A percentile compares a stretch with the other conserved stretches of the same genome.
Conservation (phyloP, 129 eudicot species). For the sunflower (Helianthus annuus) region HanXRQr2.0-SUNRISE NC_035435.2:7157272-7157771, state of each 20-base stretch:
- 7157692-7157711: not conserved
- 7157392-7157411: slow-evolving; percentile 35
- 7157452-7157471: slow-evolving; percentile 11
- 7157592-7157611: slow-evolving; percentile 14
- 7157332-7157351: too few species aligned
- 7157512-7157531: slow-evolving; percentile 25
- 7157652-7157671: not conserved
- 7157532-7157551: slow-evolving; percentile 28
- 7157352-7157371: not conserved
- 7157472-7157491: not conserved
- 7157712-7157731: not conserved
- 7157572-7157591: slow-evolving; percentile 12
- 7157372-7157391: not conserved
- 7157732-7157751: too few species aligned
- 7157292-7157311: not conserved
- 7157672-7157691: slow-evolving; percentile 16
- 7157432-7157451: slow-evolving; percentile 16
- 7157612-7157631: slow-evolving; percentile 28
- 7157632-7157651: slow-evolving; percentile 11
- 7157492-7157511: not conserved
- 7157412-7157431: slow-evolving; percentile 39
- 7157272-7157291: not conserved
- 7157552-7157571: slow-evolving; percentile 6
- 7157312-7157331: not conserved
- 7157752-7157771: too few species aligned